These are phyloP conservation scores for Aspergillus affinis DNA, from an alignment of 495 filamentous ascomycete species.

Conservation along the genomic window DNA sequence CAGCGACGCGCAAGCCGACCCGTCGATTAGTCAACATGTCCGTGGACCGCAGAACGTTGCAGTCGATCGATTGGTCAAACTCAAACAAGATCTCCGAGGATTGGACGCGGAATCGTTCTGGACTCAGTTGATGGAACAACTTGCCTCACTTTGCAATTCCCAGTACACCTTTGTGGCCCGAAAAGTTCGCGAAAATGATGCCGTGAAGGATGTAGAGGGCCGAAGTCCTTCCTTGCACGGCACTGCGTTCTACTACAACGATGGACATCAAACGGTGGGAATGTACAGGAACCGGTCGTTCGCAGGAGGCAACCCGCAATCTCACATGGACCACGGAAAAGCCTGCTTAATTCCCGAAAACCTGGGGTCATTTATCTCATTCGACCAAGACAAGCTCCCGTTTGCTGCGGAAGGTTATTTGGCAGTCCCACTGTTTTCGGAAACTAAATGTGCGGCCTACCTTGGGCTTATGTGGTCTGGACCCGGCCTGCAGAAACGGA, in stretches of 20 bases:
- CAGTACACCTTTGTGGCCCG: slow-evolving; percentile 75
- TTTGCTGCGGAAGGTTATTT: slow-evolving; percentile 69
- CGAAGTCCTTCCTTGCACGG: slow-evolving; percentile 62
- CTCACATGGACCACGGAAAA: slow-evolving; percentile 72
- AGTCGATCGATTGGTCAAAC: slow-evolving; percentile 57
- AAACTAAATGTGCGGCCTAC: slow-evolving; percentile 70
- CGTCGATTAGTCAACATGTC: slow-evolving; percentile 48
- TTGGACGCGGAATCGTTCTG: slow-evolving; percentile 64
- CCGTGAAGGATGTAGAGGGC: slow-evolving; percentile 35
- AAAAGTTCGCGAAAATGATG: slow-evolving; percentile 60
- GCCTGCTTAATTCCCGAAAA: slow-evolving; percentile 70
- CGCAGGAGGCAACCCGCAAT: slow-evolving; percentile 62
- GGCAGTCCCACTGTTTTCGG: slow-evolving; percentile 68
- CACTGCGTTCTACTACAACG: slow-evolving; percentile 67
- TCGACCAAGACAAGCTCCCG: slow-evolving; percentile 60
- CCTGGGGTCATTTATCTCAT: slow-evolving; percentile 56
- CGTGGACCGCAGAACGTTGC: slow-evolving; percentile 58
- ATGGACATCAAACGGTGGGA: slow-evolving; percentile 55
- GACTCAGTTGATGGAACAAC: slow-evolving; percentile 63
- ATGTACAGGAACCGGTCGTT: slow-evolving; percentile 63
- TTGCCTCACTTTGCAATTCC: slow-evolving; percentile 61
- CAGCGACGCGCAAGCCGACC: slow-evolving; percentile 51
- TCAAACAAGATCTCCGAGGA: slow-evolving; percentile 59
- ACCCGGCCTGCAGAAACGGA: slow-evolving; percentile 56
- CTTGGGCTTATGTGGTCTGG: slow-evolving; percentile 74